phyloP scores from a whole-genome alignment of 1,139 yeast species.

The Sugiyamaella novakii region DNA sequence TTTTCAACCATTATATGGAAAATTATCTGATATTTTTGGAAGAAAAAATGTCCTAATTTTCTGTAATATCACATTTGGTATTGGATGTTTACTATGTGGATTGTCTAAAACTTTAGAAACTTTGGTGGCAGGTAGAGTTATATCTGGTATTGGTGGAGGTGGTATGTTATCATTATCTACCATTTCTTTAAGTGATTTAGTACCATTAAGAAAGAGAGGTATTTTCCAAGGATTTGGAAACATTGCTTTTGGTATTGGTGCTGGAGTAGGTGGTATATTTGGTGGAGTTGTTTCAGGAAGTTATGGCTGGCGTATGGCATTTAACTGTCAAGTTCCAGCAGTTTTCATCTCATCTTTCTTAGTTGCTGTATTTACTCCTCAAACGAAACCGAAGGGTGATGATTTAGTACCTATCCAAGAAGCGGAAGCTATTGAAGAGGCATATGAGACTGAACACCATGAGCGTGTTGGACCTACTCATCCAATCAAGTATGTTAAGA shows the following conservation, averaged over 20 bases:
- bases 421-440: slow-evolving; percentile 23
- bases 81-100: slow-evolving; percentile 62
- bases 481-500: slow-evolving; percentile 17
- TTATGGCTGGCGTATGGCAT: slow-evolving; percentile 82
- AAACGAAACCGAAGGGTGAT: slow-evolving; percentile 13
- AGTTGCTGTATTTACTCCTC: slow-evolving; percentile 33
- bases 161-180: slow-evolving; percentile 59
- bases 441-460: slow-evolving; percentile 18
- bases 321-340: slow-evolving; percentile 64
- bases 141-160: slow-evolving; percentile 68
- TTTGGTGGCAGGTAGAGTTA: slow-evolving; percentile 62
- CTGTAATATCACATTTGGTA: slow-evolving; percentile 52
- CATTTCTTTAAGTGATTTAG: slow-evolving; percentile 58
- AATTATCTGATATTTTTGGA: slow-evolving; percentile 83
- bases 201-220: slow-evolving; percentile 60
- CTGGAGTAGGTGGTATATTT: slow-evolving; percentile 67
- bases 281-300: slow-evolving; percentile 72
- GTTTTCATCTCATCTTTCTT: slow-evolving; percentile 53
- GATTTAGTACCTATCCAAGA: slow-evolving; percentile 18
- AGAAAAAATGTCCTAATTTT: slow-evolving; percentile 57
- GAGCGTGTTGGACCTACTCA: not conserved
- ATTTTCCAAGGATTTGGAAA: slow-evolving; percentile 65
- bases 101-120: slow-evolving; percentile 43
- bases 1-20: slow-evolving; percentile 80
- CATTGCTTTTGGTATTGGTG: slow-evolving; percentile 66